Evolutionary conservation across 2,329 filamentous ascomycete genomes (phyloP), one percentile per base, ranked within the genome.

Genomic region (Talaromyces islandicus): DNA sequence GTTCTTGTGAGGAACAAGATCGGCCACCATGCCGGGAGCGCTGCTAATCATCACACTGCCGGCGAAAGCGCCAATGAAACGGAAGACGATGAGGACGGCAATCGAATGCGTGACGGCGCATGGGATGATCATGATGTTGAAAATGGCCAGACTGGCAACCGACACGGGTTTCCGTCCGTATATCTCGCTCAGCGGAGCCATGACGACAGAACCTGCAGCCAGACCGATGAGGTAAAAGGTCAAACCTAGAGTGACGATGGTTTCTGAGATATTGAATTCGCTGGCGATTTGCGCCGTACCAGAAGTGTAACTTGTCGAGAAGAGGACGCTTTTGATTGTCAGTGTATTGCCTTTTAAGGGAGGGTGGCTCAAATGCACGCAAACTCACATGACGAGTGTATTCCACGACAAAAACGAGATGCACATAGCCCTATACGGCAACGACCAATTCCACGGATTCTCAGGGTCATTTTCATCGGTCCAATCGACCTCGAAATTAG

Each of bases 251-350:
- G 58, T 60, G 46, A 60, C 61, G 25, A 63, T 60, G 21, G 61
- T 63, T 50, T 60, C 91, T 93, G 55, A 58, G 21, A 53, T 32
- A 29, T 57, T 38, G n/a, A 63, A 63, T 56, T 90, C 87, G 14
- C 79, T 71, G 68, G 85, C 84, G 72, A 95, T 84, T 0, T 88
- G 87, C 0, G 84, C 82, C 35, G 89, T 84, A 2, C 86, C 87
- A 0, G 87, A 84, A 0, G 90, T 91, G 70, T 94, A 95, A 56
- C 85, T 87, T 0, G 91, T 94, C 53, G 87, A 91, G 69, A 92
- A 91, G 52, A 91, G 70, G 17, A 91, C 87, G 68, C 79, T 74
- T 57, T 30, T 57, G 24, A 52, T 30, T 52, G 52, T 63, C 54
- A 72, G 67, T 62, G 53, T 53, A 41, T 43, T 24, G 4, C 11